Evolutionary conservation across 176 grass and related monocot species (phyloP), one percentile per base, ranked within the genome.

Genomic region (Oryza australiensis): DNA sequence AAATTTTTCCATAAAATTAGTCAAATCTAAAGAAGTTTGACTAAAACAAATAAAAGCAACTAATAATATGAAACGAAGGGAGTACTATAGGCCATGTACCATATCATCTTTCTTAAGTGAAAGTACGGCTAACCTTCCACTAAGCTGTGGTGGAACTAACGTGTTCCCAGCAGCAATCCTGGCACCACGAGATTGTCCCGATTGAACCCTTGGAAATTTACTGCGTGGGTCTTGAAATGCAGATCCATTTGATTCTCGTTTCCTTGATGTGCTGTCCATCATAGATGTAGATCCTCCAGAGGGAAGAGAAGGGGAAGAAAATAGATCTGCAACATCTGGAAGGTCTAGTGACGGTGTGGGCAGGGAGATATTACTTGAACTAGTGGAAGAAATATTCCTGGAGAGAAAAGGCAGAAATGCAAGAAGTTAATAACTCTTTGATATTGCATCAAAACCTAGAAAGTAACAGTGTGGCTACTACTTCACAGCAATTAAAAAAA

Each of bases 191-290:
- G 72, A 20, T 80, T 88, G 91, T 34, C 24, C 23, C 16, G 85
- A 75, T 79, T 89, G 73, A 10, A 62, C 83, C 88, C 93, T 95
- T 12, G 89, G 87, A 66, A 89, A 78, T 89, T 98, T 98, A 74
- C 65, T 89, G 26, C 27, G 24, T 3, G 90, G 62, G 40, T 80
- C 72, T 59, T 66, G 72, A 68, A 80, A 64, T 68, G 63, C 66
- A 35, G 91, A 91, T 69, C 96, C 93, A 83, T 92, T 95, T 72
- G 93, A 90, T 82, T 93, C 88, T 80, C 96, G 91, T 81, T 99
- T 99, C 48, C 85, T 87, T 71, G 95, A 90, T 74, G 83, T 74
- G 85, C 74, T 90, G 3, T 89, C 84, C 40, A 53, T 9, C 16
- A 73, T 74, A 81, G 71, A 70, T 75, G 89, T 59, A 77, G 81